Evolutionary conservation across 1,284 basidiomycete genomes (phyloP).

Genomic region (Puccinia brachypodii): DNA sequence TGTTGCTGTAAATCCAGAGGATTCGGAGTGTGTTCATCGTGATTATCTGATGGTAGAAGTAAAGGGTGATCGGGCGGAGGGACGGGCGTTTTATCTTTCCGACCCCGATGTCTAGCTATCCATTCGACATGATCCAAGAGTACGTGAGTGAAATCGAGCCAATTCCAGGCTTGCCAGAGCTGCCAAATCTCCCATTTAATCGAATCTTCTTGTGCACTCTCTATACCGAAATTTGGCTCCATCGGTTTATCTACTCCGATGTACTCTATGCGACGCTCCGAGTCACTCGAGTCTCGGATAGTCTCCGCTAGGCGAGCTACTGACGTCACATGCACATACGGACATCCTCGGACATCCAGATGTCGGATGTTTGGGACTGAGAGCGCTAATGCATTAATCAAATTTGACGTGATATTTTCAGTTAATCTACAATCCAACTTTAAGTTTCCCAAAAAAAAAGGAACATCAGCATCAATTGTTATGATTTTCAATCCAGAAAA

Average conservation of each 20-base stretch:
- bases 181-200: conserved; percentile 42
- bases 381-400: conserved; percentile 42
- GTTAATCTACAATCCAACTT: conserved; percentile 45
- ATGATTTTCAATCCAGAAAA: neutral
- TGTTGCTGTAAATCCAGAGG: no score
- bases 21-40: neutral
- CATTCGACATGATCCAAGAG: conserved; percentile 41
- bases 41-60: neutral
- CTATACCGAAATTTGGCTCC: conserved; percentile 20
- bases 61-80: neutral
- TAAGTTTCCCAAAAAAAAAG: neutral
- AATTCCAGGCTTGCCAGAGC: conserved; percentile 45
- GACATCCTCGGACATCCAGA: conserved; percentile 46
- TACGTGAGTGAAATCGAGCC: conserved; percentile 46
- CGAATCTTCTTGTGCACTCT: conserved; percentile 23
- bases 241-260: conserved; percentile 41
- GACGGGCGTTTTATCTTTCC: conserved; percentile 44
- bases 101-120: conserved; percentile 9
- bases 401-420: conserved; percentile 41
- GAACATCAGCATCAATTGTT: neutral
- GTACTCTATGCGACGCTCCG: conserved; percentile 30
- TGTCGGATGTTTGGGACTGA: conserved; percentile 45
- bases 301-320: conserved; percentile 45
- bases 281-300: conserved; percentile 43
- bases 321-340: conserved; percentile 28